Evolutionary conservation across 2,329 filamentous ascomycete genomes (phyloP), one percentile per base, ranked within the genome.

Genomic region (Exophiala calicioides): DNA sequence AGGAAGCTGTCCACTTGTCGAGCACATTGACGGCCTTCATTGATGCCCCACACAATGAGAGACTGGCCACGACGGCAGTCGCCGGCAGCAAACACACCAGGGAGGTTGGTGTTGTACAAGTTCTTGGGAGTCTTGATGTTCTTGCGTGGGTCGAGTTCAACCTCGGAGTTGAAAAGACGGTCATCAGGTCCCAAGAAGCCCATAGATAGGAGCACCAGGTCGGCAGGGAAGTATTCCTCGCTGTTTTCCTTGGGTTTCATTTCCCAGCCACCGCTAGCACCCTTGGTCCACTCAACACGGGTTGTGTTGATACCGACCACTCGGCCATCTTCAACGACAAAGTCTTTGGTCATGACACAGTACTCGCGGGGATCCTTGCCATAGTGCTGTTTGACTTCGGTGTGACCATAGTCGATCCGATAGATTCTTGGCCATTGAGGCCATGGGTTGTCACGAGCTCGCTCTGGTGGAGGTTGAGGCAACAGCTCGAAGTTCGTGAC

Each of bases 301-400:
- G 93, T 82, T 32, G 90, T 95, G 72, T 93, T 95, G 78, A 97
- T 95, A 55, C 91, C 91, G 77, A 90, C 94, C 64, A 97, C 89
- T 57, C 85, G 85, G 65, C 90, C 90, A 53, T 89, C 90, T 60
- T 95, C 89, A 57, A 90, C 88, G 52, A 94, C 88, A 60, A 97
- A 97, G 62, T 95, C 88, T 74, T 94, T 91, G 13, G 90, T 95
- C 89, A 96, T 95, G 72, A 97, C 90, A 75, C 90, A 96, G 78
- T 87, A 97, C 74, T 96, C 91, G 60, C 91, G 89, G 48, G 91
- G 91, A 63, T 96, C 91, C 67, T 90, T 90, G 71, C 91, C 91
- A 76, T 90, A 91, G 75, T 96, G 90, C 59, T 91, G 90, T 69
- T 91, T 90, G 62, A 96, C 91, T 71, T 97, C 91, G 12, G 85